Base-by-base conservation (phyloP, 176 grass and related monocot species). In the Bromus sterilis region DNA sequence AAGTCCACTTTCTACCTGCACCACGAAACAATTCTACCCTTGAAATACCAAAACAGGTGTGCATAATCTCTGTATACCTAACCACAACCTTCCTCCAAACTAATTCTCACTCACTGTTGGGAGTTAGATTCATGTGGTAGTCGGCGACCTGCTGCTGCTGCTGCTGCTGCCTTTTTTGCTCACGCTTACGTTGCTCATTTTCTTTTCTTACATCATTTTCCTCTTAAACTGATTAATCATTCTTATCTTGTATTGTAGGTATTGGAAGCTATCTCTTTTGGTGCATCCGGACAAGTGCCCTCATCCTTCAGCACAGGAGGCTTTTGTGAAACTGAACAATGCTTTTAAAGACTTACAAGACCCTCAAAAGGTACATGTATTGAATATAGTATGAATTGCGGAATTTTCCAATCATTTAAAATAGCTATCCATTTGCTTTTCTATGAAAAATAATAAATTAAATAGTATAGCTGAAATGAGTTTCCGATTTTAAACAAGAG, bases 341-440 rank as follows among this genome's bases (percentile, higher is more conserved):
- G 92, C 95, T 53, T 98, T 94, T 71, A 98, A 98, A 86, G 92
- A 98, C 85, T 81, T 98, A 31, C 95, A 98, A 67, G 92, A 98
- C 84, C 75, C 95, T 75, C 87, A 91, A 83, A 98, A 93, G 91
- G 94, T 97, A 87, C 72, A 75, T 12, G 33, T 85, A 31, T 75
- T 69, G 5, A 58, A 57, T 59, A 74, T 36, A 23, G 60, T 77
- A 41, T 26, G 33, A 61, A 6, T 56, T 66, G 33, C 14, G 25
- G 33, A 37, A 36, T 76, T 24, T 76, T 3, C 2, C 18, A 23
- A 59, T 16, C 41, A 37, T 40, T 10, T 56, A 37, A 48, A 37
- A 39, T 16, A 36, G 31, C 1, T 29, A n/a, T 53, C 61, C 14
- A n/a, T 31, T 29, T 33, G 2, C 10, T 68, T 16, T 46, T 34